A percentile compares a stretch with the other conserved stretches of the same genome.
These are phyloP conservation scores for Adansonia gregorii DNA, from an alignment of 441 rosid genomes.

Conservation along the genomic window DNA sequence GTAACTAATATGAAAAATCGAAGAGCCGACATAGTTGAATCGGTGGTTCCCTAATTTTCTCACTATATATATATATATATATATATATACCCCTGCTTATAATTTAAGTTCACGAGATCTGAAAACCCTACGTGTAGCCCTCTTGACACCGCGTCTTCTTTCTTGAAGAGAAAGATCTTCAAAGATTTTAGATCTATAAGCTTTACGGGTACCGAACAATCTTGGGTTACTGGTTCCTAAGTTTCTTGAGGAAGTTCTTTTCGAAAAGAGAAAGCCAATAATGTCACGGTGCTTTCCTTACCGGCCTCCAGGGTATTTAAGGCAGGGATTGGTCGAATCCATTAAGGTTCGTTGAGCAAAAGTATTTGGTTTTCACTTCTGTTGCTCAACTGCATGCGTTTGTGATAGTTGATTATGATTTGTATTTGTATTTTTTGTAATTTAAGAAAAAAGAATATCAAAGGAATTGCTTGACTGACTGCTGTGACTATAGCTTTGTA, in stretches of 20 bases:
- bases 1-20: not conserved
- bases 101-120: not conserved
- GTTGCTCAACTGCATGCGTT: slow-evolving; percentile 42
- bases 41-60: not conserved
- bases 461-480: too few species aligned
- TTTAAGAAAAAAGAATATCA: slow-evolving; percentile 17
- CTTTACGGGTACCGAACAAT: not conserved
- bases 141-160: not conserved
- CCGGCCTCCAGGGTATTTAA: slow-evolving; percentile 40
- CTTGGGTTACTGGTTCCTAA: not conserved
- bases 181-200: not conserved
- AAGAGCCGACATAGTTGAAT: not conserved
- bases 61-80: not conserved
- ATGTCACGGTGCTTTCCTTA: slow-evolving; percentile 82
- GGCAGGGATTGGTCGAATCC: slow-evolving; percentile 56
- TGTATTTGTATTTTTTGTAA: slow-evolving; percentile 23
- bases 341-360: slow-evolving; percentile 78
- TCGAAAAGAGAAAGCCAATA: slow-evolving; percentile 10
- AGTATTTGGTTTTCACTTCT: slow-evolving; percentile 43
- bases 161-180: not conserved
- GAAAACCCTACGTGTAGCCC: not conserved
- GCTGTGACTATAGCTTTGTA: not conserved
- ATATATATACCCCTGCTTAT: not conserved
- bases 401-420: slow-evolving; percentile 8
- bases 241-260: not conserved